A percentile compares a stretch with the other conserved stretches of the same genome.
Evolutionary conservation across 768 basidiomycete genomes (phyloP).

Genomic region (Mycena galericulata): DNA sequence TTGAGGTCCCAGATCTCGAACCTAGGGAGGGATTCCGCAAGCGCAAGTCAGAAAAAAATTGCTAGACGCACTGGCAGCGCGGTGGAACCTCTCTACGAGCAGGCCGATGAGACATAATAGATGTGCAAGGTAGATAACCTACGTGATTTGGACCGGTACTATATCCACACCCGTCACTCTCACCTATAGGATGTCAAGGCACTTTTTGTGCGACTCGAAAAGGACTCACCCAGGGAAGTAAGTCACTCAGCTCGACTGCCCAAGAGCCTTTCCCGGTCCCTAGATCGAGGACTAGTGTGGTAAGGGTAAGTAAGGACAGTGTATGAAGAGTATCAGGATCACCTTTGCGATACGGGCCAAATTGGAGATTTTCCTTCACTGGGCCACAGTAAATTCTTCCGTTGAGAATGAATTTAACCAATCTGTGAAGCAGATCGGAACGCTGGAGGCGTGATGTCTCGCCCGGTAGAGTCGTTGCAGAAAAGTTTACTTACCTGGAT

Average conservation of each 20-base stretch:
- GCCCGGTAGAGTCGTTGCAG: not conserved
- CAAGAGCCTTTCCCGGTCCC: slow-evolving; percentile 77
- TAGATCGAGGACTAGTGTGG: slow-evolving; percentile 71
- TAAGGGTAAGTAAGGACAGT: slow-evolving; percentile 37
- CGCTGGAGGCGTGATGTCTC: slow-evolving; percentile 54
- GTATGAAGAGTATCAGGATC: not conserved
- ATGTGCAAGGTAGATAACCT: not conserved
- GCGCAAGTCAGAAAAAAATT: no score
- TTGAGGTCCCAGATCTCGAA: slow-evolving; percentile 82
- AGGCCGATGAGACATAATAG: not conserved
- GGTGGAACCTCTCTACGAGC: slow-evolving; percentile 9
- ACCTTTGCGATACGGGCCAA: slow-evolving; percentile 60
- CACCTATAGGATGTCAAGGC: not conserved
- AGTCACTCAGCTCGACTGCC: slow-evolving; percentile 47
- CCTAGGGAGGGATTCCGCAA: slow-evolving; percentile 45
- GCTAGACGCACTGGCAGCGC: slow-evolving; percentile 3
- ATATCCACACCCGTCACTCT: slow-evolving; percentile 20
- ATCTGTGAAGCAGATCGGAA: slow-evolving; percentile 70
- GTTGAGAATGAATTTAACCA: slow-evolving; percentile 74
- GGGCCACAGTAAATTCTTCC: slow-evolving; percentile 78
- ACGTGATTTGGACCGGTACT: slow-evolving; percentile 17
- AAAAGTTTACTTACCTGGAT: slow-evolving; percentile 57
- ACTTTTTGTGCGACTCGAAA: not conserved
- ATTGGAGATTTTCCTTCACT: slow-evolving; percentile 65
- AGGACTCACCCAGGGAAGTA: slow-evolving; percentile 14